Base-by-base conservation (phyloP, 441 rosid genomes). In the Kokia cookei region DNA sequence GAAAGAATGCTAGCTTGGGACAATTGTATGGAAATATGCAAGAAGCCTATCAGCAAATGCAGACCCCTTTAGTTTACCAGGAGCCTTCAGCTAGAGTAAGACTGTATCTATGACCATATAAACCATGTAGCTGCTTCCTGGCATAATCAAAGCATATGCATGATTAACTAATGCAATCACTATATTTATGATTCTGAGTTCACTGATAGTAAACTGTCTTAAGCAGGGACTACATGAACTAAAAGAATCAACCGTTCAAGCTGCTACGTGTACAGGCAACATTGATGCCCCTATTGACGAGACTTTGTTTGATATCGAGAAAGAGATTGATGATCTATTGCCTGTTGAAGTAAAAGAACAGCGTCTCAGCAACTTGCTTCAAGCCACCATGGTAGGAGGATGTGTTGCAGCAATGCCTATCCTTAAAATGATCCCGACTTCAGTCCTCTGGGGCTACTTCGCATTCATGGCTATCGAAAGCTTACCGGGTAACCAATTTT, bases 351-450 rank as follows among this genome's bases (percentile, higher is more conserved):
- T 40, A 17, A 63, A 63, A 40, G 68, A 89, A 75, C 93, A 87
- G 73, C 84, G 89, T 69, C 74, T 89, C 51, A 87, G 93, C 76
- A 89, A 89, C 81, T 82, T 89, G 76, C 88, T 89, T 75, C 93
- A 89, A 80, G 83, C 91, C 53, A 32, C 73, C 74, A 76, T 87
- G 84, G 93, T 86, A 2, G 91, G 84, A 69, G 88, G 83, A 70
- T 89, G 90, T 72, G 90, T 87, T 51, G 91, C 85, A 29, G 93
- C 91, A 47, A 89, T 89, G 93, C 93, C 93, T 43, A n/a, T 94
- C 42, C 92, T 93, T 8, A 86, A 14, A 63, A 63, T 19, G 68
- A 63, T 63, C 68, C 68, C 68, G 6, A 63, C 68, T 40, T 40
- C 68, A 17, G 68, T 63, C 29, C 68, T 63, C 3, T 63, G 68